A percentile compares a stretch with the other conserved stretches of the same genome.
phyloP scores from a whole-genome alignment of 2,329 filamentous ascomycete genomes.

The Neofusicoccum laricinum region DNA sequence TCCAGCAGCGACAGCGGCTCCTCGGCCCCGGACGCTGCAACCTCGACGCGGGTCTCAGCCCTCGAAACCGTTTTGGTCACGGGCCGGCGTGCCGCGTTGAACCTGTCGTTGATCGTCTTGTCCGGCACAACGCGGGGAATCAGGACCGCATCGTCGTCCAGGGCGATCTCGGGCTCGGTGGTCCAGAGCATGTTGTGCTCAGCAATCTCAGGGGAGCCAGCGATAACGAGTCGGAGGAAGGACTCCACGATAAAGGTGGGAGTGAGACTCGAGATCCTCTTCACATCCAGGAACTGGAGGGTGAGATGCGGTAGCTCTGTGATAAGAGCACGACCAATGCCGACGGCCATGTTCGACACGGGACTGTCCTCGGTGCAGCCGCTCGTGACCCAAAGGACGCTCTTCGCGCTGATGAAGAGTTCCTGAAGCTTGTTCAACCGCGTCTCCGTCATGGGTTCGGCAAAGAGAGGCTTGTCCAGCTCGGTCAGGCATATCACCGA shows the following conservation, averaged over 20 bases:
- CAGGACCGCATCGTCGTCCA: background rate
- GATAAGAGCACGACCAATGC: constrained; percentile 20
- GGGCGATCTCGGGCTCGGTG: background rate
- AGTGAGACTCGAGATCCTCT: background rate
- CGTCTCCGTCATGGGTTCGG: background rate
- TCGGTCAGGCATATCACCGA: background rate
- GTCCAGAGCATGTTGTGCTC: background rate
- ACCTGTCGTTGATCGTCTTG: background rate
- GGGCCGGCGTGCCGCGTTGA: background rate
- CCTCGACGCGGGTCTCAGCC: background rate
- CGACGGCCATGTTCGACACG: constrained; percentile 2
- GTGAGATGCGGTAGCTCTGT: constrained; percentile 20
- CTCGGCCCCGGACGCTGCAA: background rate
- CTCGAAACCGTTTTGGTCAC: background rate
- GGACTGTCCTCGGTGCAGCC: background rate
- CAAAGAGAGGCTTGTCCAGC: background rate
- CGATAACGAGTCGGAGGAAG: background rate
- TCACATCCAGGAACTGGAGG: constrained; percentile 24
- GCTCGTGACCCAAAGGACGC: background rate
- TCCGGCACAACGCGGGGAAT: background rate
- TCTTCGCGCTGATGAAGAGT: background rate
- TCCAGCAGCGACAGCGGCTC: background rate
- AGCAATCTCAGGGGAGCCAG: background rate
- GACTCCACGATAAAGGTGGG: background rate
- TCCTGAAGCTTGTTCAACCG: background rate